These are phyloP conservation scores for Cudoniella acicularis DNA, from an alignment of 495 filamentous ascomycete genomes.

Conservation along the genomic window DNA sequence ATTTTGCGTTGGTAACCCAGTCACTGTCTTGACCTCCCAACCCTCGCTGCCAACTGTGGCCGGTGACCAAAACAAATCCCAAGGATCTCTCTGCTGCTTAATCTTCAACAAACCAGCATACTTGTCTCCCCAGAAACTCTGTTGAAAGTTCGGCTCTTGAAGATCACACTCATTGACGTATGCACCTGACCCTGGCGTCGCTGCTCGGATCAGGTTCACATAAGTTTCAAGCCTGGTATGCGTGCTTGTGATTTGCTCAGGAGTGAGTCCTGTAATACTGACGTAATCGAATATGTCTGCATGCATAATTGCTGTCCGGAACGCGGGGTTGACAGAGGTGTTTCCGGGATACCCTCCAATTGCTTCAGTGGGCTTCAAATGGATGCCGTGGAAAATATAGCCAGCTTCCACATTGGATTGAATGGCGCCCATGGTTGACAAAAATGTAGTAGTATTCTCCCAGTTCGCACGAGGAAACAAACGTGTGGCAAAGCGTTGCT, in stretches of 20 bases:
- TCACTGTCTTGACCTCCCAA: slow-evolving; percentile 33
- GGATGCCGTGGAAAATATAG: slow-evolving; percentile 36
- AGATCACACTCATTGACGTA: slow-evolving; percentile 41
- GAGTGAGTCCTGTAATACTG: neutral
- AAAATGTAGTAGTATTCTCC: slow-evolving; percentile 26
- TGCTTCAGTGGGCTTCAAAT: slow-evolving; percentile 19
- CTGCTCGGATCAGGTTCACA: slow-evolving; percentile 29
- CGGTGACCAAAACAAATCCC: slow-evolving; percentile 51
- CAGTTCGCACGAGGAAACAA: slow-evolving; percentile 51
- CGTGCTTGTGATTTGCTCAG: neutral
- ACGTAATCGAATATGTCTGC: slow-evolving; percentile 30
- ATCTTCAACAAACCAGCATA: slow-evolving; percentile 41
- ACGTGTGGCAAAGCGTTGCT: slow-evolving; percentile 34
- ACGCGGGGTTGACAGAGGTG: slow-evolving; percentile 54
- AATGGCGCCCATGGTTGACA: slow-evolving; percentile 16
- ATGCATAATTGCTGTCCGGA: slow-evolving; percentile 42
- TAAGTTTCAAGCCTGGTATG: slow-evolving; percentile 1
- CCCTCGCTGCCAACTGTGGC: slow-evolving; percentile 58
- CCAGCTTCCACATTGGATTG: slow-evolving; percentile 41
- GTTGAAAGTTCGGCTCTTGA: slow-evolving; percentile 46
- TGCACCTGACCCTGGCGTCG: slow-evolving; percentile 37
- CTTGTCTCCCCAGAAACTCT: slow-evolving; percentile 45
- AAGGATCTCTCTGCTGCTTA: slow-evolving; percentile 54
- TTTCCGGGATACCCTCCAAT: slow-evolving; percentile 8
- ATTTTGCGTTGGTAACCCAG: neutral